Evolutionary conservation across 805 yeast species (phyloP).

Genomic region (Candida endomychidarum): DNA sequence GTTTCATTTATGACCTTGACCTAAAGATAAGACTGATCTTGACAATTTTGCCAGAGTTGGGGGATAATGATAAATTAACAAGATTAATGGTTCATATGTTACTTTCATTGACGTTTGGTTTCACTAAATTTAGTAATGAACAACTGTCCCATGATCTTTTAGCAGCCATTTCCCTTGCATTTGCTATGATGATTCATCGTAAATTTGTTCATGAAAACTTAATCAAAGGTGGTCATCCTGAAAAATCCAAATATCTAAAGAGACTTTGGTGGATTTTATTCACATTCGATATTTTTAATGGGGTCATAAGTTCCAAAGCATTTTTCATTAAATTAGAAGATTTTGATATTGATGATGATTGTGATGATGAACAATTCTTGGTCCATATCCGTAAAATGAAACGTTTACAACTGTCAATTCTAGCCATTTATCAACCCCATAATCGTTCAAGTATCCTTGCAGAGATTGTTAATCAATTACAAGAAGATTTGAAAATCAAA

Average conservation of each 20-base stretch:
- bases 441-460: background rate
- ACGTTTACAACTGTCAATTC: slow-evolving; percentile 8
- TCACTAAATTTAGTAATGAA: slow-evolving; percentile 29
- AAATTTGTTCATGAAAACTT: slow-evolving; percentile 7
- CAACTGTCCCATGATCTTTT: slow-evolving; percentile 29
- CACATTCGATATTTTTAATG: slow-evolving; percentile 33
- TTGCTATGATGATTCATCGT: slow-evolving; percentile 13
- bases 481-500: background rate
- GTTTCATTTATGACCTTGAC: slow-evolving; percentile 20
- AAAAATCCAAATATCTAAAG: slow-evolving; percentile 19
- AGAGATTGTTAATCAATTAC: background rate
- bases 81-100: slow-evolving; percentile 22
- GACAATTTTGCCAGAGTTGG: slow-evolving; percentile 28
- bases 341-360: slow-evolving; percentile 20
- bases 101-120: slow-evolving; percentile 26
- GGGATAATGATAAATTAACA: slow-evolving; percentile 30
- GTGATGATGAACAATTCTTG: slow-evolving; percentile 6
- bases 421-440: slow-evolving; percentile 14
- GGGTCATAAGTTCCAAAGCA: slow-evolving; percentile 26
- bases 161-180: slow-evolving; percentile 21
- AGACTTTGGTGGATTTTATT: slow-evolving; percentile 37
- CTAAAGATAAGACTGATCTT: slow-evolving; percentile 33
- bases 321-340: slow-evolving; percentile 31
- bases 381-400: background rate
- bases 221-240: slow-evolving; percentile 1